Base-by-base conservation (phyloP, 805 yeast genomes). In the Kazachstania bromeliacearum region DNA sequence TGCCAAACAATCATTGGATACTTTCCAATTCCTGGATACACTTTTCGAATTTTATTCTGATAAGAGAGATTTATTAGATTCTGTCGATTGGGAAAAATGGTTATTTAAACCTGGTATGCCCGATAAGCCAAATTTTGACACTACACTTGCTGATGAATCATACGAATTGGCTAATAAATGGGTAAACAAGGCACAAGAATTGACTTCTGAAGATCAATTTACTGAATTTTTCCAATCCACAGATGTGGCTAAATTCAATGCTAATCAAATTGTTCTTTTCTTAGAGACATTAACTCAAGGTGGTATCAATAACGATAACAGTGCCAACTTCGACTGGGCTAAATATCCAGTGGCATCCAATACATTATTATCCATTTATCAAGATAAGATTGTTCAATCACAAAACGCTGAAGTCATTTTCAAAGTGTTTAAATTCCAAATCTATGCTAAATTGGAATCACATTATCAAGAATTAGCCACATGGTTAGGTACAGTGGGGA, bases 401-500 rank as follows among this genome's bases (percentile, higher is more conserved):
- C 58, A 68, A 39, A 87, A 87, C 57, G 83, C 94, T 0, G 96
- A 87, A 59, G 80, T 87, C 34, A 66, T 79, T 29, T 79, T 79
- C 62, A 73, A 94, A 55, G 81, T 85, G 79, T 84, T 68, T 57
- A 66, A 77, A 41, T 68, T 85, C 36, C 77, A 81, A 46, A 66
- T 84, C 6, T 61, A 67, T 0, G 80, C 79, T 21, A 62, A 67
- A 20, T 62, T 74, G 37, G 42, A 53, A 9, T 57, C 65, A 23
- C 63, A 64, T 35, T 72, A 79, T 55, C 62, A 60, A 38, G 62
- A 60, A 30, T 63, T 87, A 31, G 85, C 94, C 3, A 73, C 75
- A 36, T 87, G 95, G 95, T 68, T 87, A 37, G 94, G 89, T 9
- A 77, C 88, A 2, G 92, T 87, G 16, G 96, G 96, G 15, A 73